Base-by-base conservation (phyloP, 768 basidiomycete genomes). In the Coprinellus aureogranulatus region DNA sequence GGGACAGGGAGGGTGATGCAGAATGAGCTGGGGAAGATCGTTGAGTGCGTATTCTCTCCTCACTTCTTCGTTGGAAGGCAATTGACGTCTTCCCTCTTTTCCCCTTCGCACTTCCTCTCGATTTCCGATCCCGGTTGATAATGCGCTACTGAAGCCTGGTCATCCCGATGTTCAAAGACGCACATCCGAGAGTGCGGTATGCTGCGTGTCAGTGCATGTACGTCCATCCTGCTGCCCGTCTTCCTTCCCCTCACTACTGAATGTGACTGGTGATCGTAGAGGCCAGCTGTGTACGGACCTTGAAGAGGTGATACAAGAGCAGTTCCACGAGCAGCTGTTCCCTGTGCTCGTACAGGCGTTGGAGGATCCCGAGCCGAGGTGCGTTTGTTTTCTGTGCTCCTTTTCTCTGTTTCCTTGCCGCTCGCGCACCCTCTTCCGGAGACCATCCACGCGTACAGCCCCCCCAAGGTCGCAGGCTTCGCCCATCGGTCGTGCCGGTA, bases 161-260 rank as follows among this genome's bases (percentile, higher is more conserved):
- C 14, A 80, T 81, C 0, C 90, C 90, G 0, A 84, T 88, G 80
- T 92, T 93, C 66, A 74, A 76, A 27, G 92, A 96, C 67, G 68
- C 84, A 0, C 88, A 94, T 73, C 92, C 92, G 2, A 77, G 81
- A 70, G 90, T 92, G 62, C 64, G 89, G 59, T 72, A 79, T 59
- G 92, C 91, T 2, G 90, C 92, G 44, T 91, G 91, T 72, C 92
- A 94, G 74, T 92, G 91, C 78, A 77, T 92, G 91, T 93, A 78
- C 63, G 79, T 77, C 2, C 10, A 44, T n/a, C 41, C 41, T 44
- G 18, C 37, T 9, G 9, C 37, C 10, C 18, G 9, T 39, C 48
- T 46, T 46, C 11, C 18, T 14, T 23, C 2, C 16, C 5, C 11
- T 46, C 2, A 23, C 44, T 23, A 46, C 11, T 23, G 2, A 23